Evolutionary conservation across 2,329 filamentous ascomycete genomes (phyloP).

Genomic region (Exserohilum rostratum): DNA sequence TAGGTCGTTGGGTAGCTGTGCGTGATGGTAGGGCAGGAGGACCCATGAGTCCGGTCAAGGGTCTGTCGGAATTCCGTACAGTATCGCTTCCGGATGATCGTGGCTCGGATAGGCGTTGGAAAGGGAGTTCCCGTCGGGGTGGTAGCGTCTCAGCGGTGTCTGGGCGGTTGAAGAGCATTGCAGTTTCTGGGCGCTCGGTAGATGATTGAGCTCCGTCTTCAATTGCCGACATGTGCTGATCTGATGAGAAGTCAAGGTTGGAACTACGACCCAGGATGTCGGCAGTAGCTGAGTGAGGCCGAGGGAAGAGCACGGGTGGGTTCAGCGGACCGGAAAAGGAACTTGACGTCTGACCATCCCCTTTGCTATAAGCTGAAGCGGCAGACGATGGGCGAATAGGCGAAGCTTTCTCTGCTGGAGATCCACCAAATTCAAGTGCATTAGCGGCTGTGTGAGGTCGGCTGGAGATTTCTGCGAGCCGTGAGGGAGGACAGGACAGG

Average conservation of each 20-base stretch:
- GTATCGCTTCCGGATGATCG: constrained; percentile 34
- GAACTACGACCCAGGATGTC: constrained; percentile 11
- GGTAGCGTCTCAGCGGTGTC: constrained; percentile 33
- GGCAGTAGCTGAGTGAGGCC: constrained; percentile 32
- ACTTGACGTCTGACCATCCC: background rate
- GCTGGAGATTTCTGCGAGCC: constrained; percentile 31
- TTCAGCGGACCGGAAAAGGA: constrained; percentile 21
- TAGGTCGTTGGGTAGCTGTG: constrained; percentile 23
- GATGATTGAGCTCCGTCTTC: constrained; percentile 10
- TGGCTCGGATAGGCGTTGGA: constrained; percentile 41
- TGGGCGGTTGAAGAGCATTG: constrained; percentile 22
- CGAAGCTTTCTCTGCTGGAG: constrained; percentile 17
- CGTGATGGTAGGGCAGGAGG: constrained; percentile 44
- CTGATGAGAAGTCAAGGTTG: background rate
- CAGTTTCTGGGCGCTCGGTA: constrained; percentile 24
- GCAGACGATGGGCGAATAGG: constrained; percentile 27
- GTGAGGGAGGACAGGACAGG: constrained; percentile 37
- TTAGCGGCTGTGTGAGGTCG: constrained; percentile 33
- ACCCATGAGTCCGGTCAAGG: constrained; percentile 31
- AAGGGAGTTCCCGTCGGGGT: constrained; percentile 50
- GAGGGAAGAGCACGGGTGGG: constrained; percentile 36
- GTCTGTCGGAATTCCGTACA: constrained; percentile 28
- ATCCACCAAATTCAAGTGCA: constrained; percentile 9
- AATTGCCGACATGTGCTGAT: constrained; percentile 5
- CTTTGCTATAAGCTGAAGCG: constrained; percentile 6